Conservation (phyloP, 257 asterid species). For the Solanum piurae region DNA sequence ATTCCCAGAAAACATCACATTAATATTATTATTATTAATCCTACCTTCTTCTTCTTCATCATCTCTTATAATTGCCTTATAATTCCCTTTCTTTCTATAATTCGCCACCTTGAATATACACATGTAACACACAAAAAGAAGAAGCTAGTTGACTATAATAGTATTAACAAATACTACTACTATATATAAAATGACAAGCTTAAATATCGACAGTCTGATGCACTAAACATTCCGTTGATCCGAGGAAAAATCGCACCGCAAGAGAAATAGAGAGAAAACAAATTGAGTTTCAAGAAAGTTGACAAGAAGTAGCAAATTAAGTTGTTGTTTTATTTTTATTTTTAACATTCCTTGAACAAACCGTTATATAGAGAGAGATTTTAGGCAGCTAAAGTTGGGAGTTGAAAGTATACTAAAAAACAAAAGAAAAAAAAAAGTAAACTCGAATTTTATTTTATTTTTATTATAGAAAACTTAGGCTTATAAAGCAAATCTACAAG, state of each 20-base stretch:
- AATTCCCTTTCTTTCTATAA: neutral
- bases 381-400: neutral
- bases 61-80: neutral
- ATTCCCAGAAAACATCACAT: conserved; percentile 9
- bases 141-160: neutral
- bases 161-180: neutral
- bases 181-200: neutral
- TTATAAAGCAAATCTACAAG: neutral
- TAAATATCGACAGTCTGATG: neutral
- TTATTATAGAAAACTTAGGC: too few species aligned
- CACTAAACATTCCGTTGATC: neutral
- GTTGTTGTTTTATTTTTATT: neutral
- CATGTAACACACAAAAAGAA: neutral
- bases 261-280: neutral
- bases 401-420: neutral
- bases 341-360: neutral
- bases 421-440: neutral
- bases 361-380: neutral
- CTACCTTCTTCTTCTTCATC: neutral
- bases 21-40: neutral
- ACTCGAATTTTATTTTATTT: neutral
- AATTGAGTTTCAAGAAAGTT: neutral
- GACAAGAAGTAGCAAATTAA: neutral
- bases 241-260: too few species aligned
- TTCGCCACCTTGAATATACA: conserved; percentile 23